A percentile compares a stretch with the other conserved stretches of the same genome.
phyloP scores from a whole-genome alignment of 108 stramenopile genomes.

The Aurantiochytrium sp. region DNA sequence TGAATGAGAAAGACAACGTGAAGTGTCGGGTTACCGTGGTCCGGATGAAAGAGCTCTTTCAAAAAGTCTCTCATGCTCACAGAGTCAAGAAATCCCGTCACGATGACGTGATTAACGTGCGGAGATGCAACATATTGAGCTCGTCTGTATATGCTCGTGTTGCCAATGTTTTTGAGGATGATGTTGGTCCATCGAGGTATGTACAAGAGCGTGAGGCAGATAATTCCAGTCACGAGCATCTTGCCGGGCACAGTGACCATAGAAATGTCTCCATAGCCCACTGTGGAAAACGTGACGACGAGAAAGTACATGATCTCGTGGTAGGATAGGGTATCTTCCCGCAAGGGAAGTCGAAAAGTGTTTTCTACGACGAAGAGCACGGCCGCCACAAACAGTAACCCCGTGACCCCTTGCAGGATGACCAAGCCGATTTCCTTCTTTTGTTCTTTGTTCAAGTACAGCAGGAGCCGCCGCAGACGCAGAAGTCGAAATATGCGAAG shows the following conservation, averaged over 20 bases:
- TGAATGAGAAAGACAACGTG: conserved; percentile 1
- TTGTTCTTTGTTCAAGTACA: neutral
- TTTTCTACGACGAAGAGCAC: neutral
- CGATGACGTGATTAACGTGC: neutral
- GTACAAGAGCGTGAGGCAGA: neutral
- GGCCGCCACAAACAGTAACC: neutral
- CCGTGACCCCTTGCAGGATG: neutral
- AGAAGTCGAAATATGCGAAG: neutral
- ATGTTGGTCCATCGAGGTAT: neutral
- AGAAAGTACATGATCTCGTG: conserved; percentile 4
- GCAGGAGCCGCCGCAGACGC: neutral
- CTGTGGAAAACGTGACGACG: conserved; percentile 6
- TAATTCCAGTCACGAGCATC: neutral
- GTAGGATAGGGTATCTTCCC: neutral
- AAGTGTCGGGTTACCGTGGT: neutral
- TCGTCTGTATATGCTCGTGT: neutral
- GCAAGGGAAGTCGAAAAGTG: neutral
- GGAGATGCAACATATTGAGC: neutral
- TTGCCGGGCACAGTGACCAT: neutral
- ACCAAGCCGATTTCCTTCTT: neutral
- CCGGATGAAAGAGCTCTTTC: conserved; percentile 9
- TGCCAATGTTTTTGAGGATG: neutral
- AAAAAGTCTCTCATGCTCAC: neutral
- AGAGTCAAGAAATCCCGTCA: neutral
- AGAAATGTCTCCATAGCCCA: conserved; percentile 9